Evolutionary conservation across 2,329 filamentous ascomycete species (phyloP), one percentile per base, ranked within the genome.

Genomic region (Aureobasidium zeae): DNA sequence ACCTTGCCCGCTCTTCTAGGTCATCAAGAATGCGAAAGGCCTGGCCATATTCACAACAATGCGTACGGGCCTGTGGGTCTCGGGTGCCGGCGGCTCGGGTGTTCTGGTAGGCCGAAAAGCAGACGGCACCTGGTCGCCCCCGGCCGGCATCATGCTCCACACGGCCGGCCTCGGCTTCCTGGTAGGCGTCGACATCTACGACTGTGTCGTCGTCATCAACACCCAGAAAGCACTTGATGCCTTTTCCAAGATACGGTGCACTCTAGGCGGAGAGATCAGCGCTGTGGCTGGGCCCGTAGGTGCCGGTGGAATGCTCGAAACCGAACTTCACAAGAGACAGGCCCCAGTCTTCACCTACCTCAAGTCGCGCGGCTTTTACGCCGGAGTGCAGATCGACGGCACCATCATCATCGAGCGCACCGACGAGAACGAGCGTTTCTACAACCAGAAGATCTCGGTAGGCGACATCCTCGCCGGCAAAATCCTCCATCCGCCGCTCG

Each of bases 41-140:
- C 74, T 96, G 46, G 88, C 86, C 44, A 85, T 96, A 53, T 95
- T 95, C 67, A 94, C 88, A 1, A 94, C 86, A 21, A 94, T 95
- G 86, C 81, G 89, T 48, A 89, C 86, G 11, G 89, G 89, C 10
- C 68, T 95, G 22, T 94, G 88, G 84, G 73, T 94, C 53, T 89
- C 85, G 33, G 89, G 89, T 33, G 88, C 87, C 12, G 88, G 88
- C 20, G 89, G 89, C 28, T 89, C 86, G 46, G 89, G 89, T 38
- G 76, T 96, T 28, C 71, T 96, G 28, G 78, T 95, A 47, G 88
- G 81, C 13, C 77, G 86, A 52, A 83, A 85, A 56, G 81, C 83
- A 17, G 87, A 94, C 52, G 87, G 88, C 5, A 81, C 80, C 51
- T 95, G 88, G 88, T 91, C 86, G 51, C 84, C 87, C 7, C 89